phyloP scores from a whole-genome alignment of 352 stramenopile species.

The Phytophthora crassamura region DNA sequence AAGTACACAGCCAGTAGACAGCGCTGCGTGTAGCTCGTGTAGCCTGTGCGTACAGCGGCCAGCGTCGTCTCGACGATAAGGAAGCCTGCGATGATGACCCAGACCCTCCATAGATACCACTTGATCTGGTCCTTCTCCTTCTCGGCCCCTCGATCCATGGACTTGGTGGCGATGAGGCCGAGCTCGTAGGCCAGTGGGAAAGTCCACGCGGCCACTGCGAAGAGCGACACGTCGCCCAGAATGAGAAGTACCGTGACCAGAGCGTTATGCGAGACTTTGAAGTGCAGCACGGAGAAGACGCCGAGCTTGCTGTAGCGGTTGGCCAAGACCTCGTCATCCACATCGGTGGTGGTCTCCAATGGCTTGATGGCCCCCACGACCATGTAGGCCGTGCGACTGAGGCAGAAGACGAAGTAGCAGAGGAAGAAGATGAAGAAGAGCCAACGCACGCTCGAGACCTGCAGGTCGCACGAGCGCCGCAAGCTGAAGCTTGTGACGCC shows the following conservation, averaged over 20 bases:
- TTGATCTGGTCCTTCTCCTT: constrained; percentile 51
- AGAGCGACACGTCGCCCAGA: constrained; percentile 44
- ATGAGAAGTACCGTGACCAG: constrained; percentile 38
- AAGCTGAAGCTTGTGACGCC: constrained; percentile 50
- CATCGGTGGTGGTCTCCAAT: constrained; percentile 22
- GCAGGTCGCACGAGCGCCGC: constrained; percentile 50
- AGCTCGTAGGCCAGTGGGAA: constrained; percentile 56
- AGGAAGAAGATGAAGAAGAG: constrained; percentile 69
- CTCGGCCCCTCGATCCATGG: constrained; percentile 55
- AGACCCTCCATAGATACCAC: constrained; percentile 40
- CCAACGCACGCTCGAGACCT: constrained; percentile 65
- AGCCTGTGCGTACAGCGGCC: constrained; percentile 39
- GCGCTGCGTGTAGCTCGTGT: constrained; percentile 52
- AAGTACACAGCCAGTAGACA: constrained; percentile 53
- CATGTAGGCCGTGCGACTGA: constrained; percentile 46
- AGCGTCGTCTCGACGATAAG: constrained; percentile 36
- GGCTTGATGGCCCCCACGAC: constrained; percentile 34
- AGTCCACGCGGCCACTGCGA: constrained; percentile 54
- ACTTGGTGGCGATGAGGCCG: constrained; percentile 45
- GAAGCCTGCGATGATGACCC: constrained; percentile 42
- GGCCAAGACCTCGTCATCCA: constrained; percentile 10
- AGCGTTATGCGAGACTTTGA: constrained; percentile 42
- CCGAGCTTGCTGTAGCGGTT: constrained; percentile 42
- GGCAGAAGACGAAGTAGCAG: constrained; percentile 46
- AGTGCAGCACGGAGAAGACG: constrained; percentile 48